Conservation (phyloP, 2,329 filamentous ascomycete genomes). For the Cladosporium halotolerans region DNA sequence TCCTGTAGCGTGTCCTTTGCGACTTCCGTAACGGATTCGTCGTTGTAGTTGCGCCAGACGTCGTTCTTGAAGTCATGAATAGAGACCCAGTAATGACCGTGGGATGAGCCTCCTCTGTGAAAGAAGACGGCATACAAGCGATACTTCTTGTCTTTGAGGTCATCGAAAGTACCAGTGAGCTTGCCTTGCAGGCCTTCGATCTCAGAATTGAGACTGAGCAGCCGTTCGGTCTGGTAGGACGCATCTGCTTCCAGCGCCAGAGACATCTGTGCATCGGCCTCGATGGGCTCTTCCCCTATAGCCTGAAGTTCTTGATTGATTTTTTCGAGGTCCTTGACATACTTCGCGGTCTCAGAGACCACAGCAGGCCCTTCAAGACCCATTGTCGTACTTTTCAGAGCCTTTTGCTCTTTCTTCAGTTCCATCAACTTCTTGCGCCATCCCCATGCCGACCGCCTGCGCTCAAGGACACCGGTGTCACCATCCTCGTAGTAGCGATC, state of each 20-base stretch:
- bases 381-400: constrained; percentile 17
- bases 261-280: constrained; percentile 38
- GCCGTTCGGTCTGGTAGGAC: constrained; percentile 39
- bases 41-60: constrained; percentile 92
- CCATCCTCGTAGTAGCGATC: constrained; percentile 76
- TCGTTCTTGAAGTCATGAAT: constrained; percentile 79
- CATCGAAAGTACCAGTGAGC: constrained; percentile 55
- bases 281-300: constrained; percentile 33
- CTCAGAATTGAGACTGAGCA: constrained; percentile 32
- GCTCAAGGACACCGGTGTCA: constrained; percentile 55
- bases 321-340: constrained; percentile 37
- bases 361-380: constrained; percentile 24
- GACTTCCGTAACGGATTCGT: constrained; percentile 68
- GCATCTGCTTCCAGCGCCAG: constrained; percentile 41
- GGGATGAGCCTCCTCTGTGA: constrained; percentile 60
- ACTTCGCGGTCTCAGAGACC: constrained; percentile 32
- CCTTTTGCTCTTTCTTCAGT: constrained; percentile 26
- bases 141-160: constrained; percentile 63
- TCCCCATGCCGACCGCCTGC: constrained; percentile 67
- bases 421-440: constrained; percentile 56
- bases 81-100: constrained; percentile 95
- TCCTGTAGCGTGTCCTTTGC: constrained; percentile 42
- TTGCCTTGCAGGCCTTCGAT: constrained; percentile 45
- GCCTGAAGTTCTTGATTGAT: constrained; percentile 33
- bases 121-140: constrained; percentile 88